Base-by-base conservation (phyloP, 768 basidiomycete genomes). In the Mycena amicta region DNA sequence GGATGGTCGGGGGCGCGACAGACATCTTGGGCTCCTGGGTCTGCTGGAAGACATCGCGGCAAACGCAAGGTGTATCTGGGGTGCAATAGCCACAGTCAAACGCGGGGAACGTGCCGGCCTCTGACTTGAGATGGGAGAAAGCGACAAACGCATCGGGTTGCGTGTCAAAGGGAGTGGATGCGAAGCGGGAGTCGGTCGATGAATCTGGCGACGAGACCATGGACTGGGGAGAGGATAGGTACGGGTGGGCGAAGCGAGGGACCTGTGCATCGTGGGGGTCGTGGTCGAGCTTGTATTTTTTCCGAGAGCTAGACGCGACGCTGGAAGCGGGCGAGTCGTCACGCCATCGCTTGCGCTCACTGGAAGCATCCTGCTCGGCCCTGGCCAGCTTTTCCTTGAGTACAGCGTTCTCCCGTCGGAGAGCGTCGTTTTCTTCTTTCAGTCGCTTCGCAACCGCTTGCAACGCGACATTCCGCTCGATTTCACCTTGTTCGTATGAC, bases 401-500 rank as follows among this genome's bases (percentile, higher is more conserved):
- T 8, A 74, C 65, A 26, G 70, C 62, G 66, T 93, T 93, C 72
- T 93, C 90, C 59, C 77, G 75, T 51, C 84, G 83, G 18, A 94
- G 79, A 16, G 75, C 74, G 52, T 92, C 89, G 63, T 95, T 95
- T 70, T 95, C 93, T 64, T 92, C 91, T 73, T 93, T 94, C 56
- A 91, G 80, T 29, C 86, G 84, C 73, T 92, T 93, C 15, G 90
- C 91, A 53, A 92, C 83, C 53, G 80, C 85, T 72, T 94, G 93
- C 22, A 95, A 77, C 46, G 90, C 90, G 50, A 94, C 84, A 67
- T 90, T 93, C 55, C 91, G 86, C 70, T 94, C 90, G 26, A 93
- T 86, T 69, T 94, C 92, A n/a, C 93, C 93, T 69, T 92, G 90
- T 70, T 95, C 92, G 66, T 93, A 94, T 20, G 84, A 83, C 61